phyloP scores from a whole-genome alignment of 73 alveolate species.

The Stentor coeruleus region DNA sequence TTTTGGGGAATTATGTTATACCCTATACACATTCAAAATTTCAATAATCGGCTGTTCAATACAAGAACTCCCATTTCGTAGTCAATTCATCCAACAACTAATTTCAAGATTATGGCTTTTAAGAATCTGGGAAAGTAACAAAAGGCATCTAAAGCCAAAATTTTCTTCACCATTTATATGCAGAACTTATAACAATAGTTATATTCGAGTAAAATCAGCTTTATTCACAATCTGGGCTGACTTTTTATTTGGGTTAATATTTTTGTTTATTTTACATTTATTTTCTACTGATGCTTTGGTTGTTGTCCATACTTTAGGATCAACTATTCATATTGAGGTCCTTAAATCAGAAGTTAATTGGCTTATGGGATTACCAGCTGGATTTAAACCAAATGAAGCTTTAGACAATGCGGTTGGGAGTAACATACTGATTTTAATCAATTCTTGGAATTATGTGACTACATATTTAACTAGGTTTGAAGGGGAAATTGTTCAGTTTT shows the following conservation, averaged over 20 bases:
- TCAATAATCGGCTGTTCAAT: constrained; percentile 28
- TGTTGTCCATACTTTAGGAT: constrained; percentile 57
- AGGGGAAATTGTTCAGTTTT: constrained; percentile 39
- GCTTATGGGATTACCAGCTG: constrained; percentile 83
- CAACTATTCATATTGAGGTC: constrained; percentile 69
- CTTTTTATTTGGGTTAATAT: constrained; percentile 46
- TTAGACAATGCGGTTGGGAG: constrained; percentile 60
- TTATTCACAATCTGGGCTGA: constrained; percentile 44
- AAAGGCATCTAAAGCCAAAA: constrained; percentile 21
- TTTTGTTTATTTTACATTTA: constrained; percentile 37
- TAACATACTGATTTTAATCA: constrained; percentile 49
- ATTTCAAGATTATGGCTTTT: constrained; percentile 8
- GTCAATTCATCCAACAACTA: constrained; percentile 27
- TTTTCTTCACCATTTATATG: constrained; percentile 23
- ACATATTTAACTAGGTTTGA: constrained; percentile 52
- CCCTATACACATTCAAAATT: not conserved
- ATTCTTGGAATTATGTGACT: constrained; percentile 58
- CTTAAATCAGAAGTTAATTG: constrained; percentile 59
- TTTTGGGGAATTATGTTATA: constrained; percentile 21
- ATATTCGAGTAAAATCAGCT: constrained; percentile 36
- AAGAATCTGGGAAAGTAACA: constrained; percentile 28
- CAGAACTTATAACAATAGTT: not conserved
- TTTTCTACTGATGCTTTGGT: constrained; percentile 41
- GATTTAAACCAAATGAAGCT: constrained; percentile 72
- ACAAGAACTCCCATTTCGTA: constrained; percentile 23